Percentiles rank a stretch among this genome's conserved stretches.
phyloP scores from a whole-genome alignment of 257 asterid genomes.

The Nicotiana noctiflora region DNA sequence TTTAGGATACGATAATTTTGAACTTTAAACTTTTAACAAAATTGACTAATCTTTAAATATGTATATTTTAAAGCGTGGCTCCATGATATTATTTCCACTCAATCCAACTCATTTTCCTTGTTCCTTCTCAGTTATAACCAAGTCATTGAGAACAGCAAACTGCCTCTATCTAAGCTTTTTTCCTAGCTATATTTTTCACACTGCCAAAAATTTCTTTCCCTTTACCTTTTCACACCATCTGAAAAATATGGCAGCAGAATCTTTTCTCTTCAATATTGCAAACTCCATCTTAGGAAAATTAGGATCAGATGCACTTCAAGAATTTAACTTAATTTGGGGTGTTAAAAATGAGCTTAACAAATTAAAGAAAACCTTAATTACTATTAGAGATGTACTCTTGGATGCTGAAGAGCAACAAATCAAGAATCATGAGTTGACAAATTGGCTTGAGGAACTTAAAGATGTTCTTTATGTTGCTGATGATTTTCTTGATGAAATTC shows the following conservation, averaged over 20 bases:
- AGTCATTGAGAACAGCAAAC: no score
- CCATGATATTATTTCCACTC: no score
- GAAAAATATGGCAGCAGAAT: not conserved
- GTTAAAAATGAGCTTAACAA: not conserved
- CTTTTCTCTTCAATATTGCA: not conserved
- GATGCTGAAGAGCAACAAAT: not conserved
- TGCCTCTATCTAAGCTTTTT: no score
- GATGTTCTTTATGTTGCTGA: constrained; percentile 18
- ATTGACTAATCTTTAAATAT: no score
- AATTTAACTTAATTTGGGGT: not conserved
- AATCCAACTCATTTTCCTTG: not conserved
- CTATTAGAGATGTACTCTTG: not conserved
- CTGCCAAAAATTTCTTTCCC: no score
- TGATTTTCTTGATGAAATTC: constrained; percentile 14
- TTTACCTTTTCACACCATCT: not conserved
- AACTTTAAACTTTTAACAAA: no score
- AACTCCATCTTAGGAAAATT: constrained; percentile 2
- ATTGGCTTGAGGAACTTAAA: constrained; percentile 17
- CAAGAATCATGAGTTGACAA: not conserved
- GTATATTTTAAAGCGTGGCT: no score
- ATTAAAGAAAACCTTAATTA: not conserved
- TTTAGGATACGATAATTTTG: no score
- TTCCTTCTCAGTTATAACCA: no score
- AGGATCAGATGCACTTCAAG: not conserved
- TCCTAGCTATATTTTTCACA: no score